Base-by-base conservation (phyloP, 441 rosid genomes). In the Eruca vesicaria region DNA sequence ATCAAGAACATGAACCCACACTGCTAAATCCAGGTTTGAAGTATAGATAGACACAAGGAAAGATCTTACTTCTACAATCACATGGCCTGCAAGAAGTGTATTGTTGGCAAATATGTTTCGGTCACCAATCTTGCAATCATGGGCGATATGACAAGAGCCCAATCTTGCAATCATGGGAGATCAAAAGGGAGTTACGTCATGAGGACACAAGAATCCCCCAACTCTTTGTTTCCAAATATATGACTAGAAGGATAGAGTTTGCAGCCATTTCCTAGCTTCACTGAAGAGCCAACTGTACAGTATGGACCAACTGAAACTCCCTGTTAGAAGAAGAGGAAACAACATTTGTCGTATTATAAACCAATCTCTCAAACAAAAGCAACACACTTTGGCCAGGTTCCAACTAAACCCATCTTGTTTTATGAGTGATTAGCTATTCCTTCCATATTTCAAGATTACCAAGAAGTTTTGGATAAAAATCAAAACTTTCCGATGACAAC, bases 101-200 rank as follows among this genome's bases (percentile, higher is more conserved):
- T 73, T 88, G 74, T 95, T 93, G 26, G 97, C 95, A 80, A 93
- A 90, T 66, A 95, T 93, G 89, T 95, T 95, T 81, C 50, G 71
- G 85, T 86, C 86, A 18, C 99, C 97, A 36, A 91, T 88, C 80
- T 87, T 88, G 82, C 98, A 96, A 80, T 93, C 99, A 80, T 93
- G 99, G 41, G 98, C 99, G 74, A 96, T 84, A 81, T 93, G 99
- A 78, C 99, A 90, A 55, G 98, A 89, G 3, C 98, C 99, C n/a
- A n/a, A n/a, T n/a, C n/a, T n/a, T n/a, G n/a, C n/a, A n/a, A n/a
- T n/a, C 99, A 96, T 96, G 75, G 18, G 18, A 32, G 65, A 70
- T 11, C 50, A n/a, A 50, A 38, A 55, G 35, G 21, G 70, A 57
- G 86, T 87, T 79, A 95, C 99, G 98, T 82, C 96, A 88, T 86